phyloP scores from a whole-genome alignment of 176 grass and related monocot genomes.

The Eragrostis nindensis region DNA sequence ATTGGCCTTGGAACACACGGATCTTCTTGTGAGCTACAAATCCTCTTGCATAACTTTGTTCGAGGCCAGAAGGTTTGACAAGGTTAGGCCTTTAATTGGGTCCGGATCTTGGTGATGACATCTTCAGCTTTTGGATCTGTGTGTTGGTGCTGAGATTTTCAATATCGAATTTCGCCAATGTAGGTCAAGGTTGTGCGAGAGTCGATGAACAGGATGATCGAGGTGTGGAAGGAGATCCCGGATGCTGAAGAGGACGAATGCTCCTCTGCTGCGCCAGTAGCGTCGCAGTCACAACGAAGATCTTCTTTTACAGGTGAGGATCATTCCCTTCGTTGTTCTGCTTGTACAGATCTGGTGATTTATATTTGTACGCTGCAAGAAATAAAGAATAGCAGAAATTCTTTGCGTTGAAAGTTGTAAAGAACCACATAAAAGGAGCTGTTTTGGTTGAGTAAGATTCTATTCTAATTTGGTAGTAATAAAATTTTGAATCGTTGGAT shows the following conservation, averaged over 20 bases:
- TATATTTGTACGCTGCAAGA: conserved; percentile 6
- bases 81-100: conserved; percentile 48
- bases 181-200: conserved; percentile 97
- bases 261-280: conserved; percentile 32
- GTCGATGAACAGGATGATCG: conserved; percentile 86
- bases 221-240: conserved; percentile 93
- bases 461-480: conserved; percentile 3
- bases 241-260: conserved; percentile 57
- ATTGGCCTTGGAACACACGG: conserved; percentile 69
- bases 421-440: conserved; percentile 12
- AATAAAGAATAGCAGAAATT: conserved; percentile 9
- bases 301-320: conserved; percentile 66
- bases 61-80: conserved; percentile 86
- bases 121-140: conserved; percentile 29
- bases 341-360: conserved; percentile 49
- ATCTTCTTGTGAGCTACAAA: conserved; percentile 75
- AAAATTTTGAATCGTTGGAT: conserved; percentile 8
- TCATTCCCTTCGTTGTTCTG: conserved; percentile 28
- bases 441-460: conserved; percentile 20
- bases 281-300: conserved; percentile 50
- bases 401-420: conserved; percentile 7
- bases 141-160: not conserved
- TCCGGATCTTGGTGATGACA: not conserved
- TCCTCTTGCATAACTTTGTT: conserved; percentile 78
- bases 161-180: conserved; percentile 43